Evolutionary conservation across 2,329 filamentous ascomycete species (phyloP), one percentile per base, ranked within the genome.

Genomic region (Claviceps paspali): DNA sequence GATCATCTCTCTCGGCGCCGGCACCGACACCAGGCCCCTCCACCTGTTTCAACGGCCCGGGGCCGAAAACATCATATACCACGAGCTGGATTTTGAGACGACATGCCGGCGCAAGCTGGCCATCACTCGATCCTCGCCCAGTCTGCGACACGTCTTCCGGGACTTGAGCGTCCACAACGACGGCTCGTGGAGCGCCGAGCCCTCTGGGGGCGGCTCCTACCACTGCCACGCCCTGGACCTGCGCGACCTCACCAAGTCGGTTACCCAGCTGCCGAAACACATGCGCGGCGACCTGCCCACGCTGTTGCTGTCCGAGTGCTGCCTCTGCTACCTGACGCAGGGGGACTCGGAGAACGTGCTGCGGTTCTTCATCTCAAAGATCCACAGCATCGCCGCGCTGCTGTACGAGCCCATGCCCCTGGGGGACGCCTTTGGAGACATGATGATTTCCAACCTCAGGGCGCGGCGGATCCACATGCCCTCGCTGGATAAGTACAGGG

Each of bases 291-390:
- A 73, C 52, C 18, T 83, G 0, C 85, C 91, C 0, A 98, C 91
- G 0, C 62, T 98, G 7, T 60, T 98, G 18, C 68, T 98, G 6
- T 96, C 88, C 0, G 91, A 98, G 58, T 96, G 91, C 66, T 98
- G 91, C 54, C 70, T 98, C 23, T 84, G 91, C 54, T 98, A 98
- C 52, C 70, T 98, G 1, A 68, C 78, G 7, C 68, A 77, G 0
- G 50, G 67, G 0, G 69, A 77, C 36, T 79, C 86, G 0, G 64
- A 68, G 27, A 59, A 62, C 2, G 75, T 88, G 4, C 57, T 93
- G 17, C 55, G 63, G 12, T 78, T 74, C 55, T 85, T 88, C 49
- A 65, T 68, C 12, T 57, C 63, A 3, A 60, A 55, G 15, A 69
- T 74, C 27, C 46, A 52, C 34, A 43, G 61, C 54, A 38, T 76